Evolutionary conservation across 371 early-diverging fungal genomes (phyloP).

Genomic region (Mortierella sp.): DNA sequence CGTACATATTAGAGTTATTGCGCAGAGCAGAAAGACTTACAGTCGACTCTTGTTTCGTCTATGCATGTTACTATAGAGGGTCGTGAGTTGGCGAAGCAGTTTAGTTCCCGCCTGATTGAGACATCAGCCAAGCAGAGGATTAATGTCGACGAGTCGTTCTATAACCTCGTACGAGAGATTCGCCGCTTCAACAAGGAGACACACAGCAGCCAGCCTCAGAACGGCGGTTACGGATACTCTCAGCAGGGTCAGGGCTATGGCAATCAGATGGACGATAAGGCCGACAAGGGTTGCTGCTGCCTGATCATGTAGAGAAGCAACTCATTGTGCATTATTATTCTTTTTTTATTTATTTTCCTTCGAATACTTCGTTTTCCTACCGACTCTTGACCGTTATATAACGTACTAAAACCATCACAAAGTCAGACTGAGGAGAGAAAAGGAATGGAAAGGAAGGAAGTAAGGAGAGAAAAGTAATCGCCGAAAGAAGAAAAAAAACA

Average conservation of each 20-base stretch:
- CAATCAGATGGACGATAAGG: constrained; percentile 45
- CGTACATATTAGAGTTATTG: background rate
- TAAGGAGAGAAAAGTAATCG: too few relatives aligned
- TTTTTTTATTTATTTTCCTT: background rate
- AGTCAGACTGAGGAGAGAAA: too few relatives aligned
- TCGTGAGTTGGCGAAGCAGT: constrained; percentile 80
- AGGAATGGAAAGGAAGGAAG: too few relatives aligned
- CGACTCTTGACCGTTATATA: too few relatives aligned
- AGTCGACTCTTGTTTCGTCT: background rate
- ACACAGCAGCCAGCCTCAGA: constrained; percentile 47
- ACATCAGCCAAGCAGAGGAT: constrained; percentile 91
- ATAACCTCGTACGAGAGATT: constrained; percentile 89
- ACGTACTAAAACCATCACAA: too few relatives aligned
- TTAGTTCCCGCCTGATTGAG: constrained; percentile 88
- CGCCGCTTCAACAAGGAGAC: constrained; percentile 77
- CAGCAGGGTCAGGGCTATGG: constrained; percentile 56
- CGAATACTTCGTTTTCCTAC: too few relatives aligned
- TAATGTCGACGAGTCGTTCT: constrained; percentile 94
- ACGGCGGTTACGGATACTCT: constrained; percentile 46
- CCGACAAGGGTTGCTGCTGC: constrained; percentile 60
- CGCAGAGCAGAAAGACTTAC: background rate
- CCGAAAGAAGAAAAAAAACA: too few relatives aligned
- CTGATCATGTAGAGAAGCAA: constrained; percentile 52
- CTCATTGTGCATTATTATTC: background rate
- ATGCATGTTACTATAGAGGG: constrained; percentile 69